Evolutionary conservation across 1,139 yeast genomes (phyloP), one percentile per base, ranked within the genome.

Genomic region (Insectozyma bohioensis): DNA sequence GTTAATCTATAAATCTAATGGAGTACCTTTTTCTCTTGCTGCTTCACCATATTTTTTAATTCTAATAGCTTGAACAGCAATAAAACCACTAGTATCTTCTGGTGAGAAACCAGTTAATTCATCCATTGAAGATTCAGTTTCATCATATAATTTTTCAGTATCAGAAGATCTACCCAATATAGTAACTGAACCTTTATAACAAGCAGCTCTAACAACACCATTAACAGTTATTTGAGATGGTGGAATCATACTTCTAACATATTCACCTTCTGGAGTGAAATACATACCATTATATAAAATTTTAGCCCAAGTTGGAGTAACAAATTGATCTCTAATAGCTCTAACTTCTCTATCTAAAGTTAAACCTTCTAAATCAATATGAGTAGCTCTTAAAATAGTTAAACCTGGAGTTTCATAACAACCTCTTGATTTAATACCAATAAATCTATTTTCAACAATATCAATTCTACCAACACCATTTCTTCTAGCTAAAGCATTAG

Each of bases 381-480:
- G 98, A 34, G 97, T 85, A 36, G 79, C 67, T 78, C 98, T 86
- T 67, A 92, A 81, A 47, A 92, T 65, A 45, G 98, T 90, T 56
- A 92, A 80, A 62, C 97, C 98, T 49, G 98, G 98, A 47, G 97
- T 95, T 71, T 92, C 98, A 71, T 92, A 92, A 74, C 98, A 92
- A 40, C 98, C 98, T 75, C 98, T 86, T 46, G 97, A 90, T 70
- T 92, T 92, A 66, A 92, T 85, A 63, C 97, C 97, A 57, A 92
- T 92, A 65, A 92, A 92, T 75, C 98, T 86, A 76, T 92, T 88
- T 72, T 92, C 98, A 49, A 92, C 98, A 57, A 92, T 92, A 67
- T 92, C 98, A 60, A 92, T 85, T 77, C 98, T 87, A 63, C 98
- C 98, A 45, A 92, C 96, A 73, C 98, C 98, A 62, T 92, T 88